Conservation (phyloP, 768 basidiomycete species). For the Suillus hirtellus region DNA sequence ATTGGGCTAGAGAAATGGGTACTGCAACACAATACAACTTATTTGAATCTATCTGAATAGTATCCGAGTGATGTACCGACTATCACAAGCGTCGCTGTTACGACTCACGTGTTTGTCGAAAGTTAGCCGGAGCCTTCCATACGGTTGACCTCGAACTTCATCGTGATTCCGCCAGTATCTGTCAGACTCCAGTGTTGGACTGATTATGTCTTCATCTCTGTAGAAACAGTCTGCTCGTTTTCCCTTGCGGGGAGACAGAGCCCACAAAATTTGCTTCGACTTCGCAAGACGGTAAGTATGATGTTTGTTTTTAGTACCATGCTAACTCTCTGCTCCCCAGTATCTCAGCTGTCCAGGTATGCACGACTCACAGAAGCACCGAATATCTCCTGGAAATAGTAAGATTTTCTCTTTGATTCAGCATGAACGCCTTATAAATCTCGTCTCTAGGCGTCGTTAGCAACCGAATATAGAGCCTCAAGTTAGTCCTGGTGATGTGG, state of each 20-base stretch:
- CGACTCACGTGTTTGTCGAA: background rate
- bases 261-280: conserved; percentile 54
- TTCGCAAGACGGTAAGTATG: no score
- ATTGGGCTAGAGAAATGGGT: background rate
- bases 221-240: no score
- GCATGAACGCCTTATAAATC: no score
- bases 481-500: no score
- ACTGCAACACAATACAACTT: background rate
- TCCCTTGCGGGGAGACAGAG: conserved; percentile 40
- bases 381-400: no score
- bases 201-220: background rate
- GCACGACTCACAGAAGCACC: background rate
- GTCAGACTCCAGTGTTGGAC: no score
- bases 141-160: background rate
- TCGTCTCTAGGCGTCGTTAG: no score
- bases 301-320: no score
- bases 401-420: no score
- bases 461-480: no score
- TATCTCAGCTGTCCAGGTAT: conserved; percentile 7
- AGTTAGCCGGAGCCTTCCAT: background rate
- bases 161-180: no score
- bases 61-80: background rate
- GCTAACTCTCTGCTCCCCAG: conserved; percentile 11
- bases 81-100: background rate
- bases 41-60: background rate